Conservation (phyloP, 2,329 filamentous ascomycete species). For the Thielaviopsis musarum region DNA sequence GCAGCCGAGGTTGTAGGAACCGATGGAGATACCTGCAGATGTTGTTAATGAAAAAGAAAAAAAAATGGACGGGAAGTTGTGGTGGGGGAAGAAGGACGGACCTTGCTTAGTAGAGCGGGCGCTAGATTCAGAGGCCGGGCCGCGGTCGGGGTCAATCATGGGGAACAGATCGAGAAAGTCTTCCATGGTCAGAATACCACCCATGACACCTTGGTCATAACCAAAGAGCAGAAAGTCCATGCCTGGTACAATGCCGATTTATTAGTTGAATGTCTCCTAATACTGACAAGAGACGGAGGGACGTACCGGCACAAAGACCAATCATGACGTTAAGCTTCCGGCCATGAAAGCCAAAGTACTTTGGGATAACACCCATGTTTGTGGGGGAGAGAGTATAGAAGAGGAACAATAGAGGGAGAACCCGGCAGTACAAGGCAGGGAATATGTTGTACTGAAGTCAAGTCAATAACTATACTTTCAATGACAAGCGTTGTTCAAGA, state of each 20-base stretch:
- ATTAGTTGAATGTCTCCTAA: neutral
- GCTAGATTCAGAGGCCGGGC: slow-evolving; percentile 20
- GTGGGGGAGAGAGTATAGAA: neutral
- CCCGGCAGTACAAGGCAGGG: neutral
- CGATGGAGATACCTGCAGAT: slow-evolving; percentile 31
- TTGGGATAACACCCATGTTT: slow-evolving; percentile 9
- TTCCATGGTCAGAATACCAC: slow-evolving; percentile 51
- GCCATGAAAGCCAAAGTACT: slow-evolving; percentile 14
- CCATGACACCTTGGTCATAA: slow-evolving; percentile 57
- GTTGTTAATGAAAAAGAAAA: neutral
- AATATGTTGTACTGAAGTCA: neutral
- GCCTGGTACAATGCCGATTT: neutral
- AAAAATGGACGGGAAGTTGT: neutral
- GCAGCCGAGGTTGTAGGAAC: slow-evolving; percentile 43
- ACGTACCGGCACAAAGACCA: slow-evolving; percentile 13
- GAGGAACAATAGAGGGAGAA: neutral
- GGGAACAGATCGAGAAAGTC: slow-evolving; percentile 42
- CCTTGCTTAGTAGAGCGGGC: slow-evolving; percentile 32
- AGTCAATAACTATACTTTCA: neutral
- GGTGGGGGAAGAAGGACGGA: neutral
- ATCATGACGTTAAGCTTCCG: slow-evolving; percentile 13
- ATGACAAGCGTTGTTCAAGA: neutral
- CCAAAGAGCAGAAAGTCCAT: slow-evolving; percentile 27
- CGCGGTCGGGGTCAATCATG: slow-evolving; percentile 29
- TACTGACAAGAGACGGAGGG: slow-evolving; percentile 3